Base-by-base conservation (phyloP, 192 early-diverging fungal genomes). In the Allomyces macrogynus region DNA sequence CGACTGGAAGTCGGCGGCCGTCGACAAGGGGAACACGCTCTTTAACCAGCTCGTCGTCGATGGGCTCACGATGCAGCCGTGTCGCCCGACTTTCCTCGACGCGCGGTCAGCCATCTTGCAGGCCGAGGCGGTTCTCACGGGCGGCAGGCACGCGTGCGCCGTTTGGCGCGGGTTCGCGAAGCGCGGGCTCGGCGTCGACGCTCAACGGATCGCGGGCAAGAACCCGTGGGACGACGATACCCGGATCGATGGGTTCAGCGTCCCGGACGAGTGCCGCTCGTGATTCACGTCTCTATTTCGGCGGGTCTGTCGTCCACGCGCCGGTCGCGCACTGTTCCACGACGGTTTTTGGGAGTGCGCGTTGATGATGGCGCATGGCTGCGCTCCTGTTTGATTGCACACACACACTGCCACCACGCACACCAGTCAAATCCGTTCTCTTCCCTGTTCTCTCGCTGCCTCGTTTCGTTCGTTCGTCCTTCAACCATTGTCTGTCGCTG, bases 161-260 rank as follows among this genome's bases (percentile, higher is more conserved):
- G 78, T 90, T 61, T 88, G 86, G 81, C 76, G 63, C 64, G 88
- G 73, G 24, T 90, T 97, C 80, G 84, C 94, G 22, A 92, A 89
- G 73, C 84, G 94, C 61, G 94, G 94, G 23, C 71, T 97, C 43
- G 94, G 94, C 4, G 68, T 74, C 1, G 77, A 80, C 64, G 92
- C 92, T 20, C 77, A 70, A 61, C 63, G 42, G 27, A 24, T 60
- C 54, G 18, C 44, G 44, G 81, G 78, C 49, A 79, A 78, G 24
- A 70, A 74, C 72, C 80, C 79, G 4, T 83, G 82, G 74, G 78
- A 80, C 63, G 82, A 82, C 43, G 77, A 78, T 62, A 62, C 73
- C 63, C 76, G 79, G 32, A 76, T 70, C 5, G 82, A 83, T 70
- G 75, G 75, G 66, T 82, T 77, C 70, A 63, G 57, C 20, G 60